Evolutionary conservation across 2,329 filamentous ascomycete species (phyloP).

Genomic region (Nigrospora sphaerica): DNA sequence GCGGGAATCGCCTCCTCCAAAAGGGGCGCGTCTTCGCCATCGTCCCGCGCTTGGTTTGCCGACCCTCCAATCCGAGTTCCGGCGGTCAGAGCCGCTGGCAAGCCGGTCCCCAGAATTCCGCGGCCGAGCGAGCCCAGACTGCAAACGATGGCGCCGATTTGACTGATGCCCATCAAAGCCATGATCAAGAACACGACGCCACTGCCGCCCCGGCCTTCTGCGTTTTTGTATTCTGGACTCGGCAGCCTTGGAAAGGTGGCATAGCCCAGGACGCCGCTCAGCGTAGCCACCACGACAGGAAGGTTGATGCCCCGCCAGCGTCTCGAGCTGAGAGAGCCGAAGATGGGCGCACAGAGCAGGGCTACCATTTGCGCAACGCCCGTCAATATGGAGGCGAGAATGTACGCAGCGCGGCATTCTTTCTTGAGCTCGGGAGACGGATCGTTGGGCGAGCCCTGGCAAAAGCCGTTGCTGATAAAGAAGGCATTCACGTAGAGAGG

Average conservation of each 20-base stretch:
- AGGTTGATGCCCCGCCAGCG: slow-evolving; percentile 59
- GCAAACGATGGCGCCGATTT: slow-evolving; percentile 95
- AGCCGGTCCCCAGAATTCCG: slow-evolving; percentile 59
- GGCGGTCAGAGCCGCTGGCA: slow-evolving; percentile 10
- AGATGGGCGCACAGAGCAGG: slow-evolving; percentile 75
- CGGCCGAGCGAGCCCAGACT: slow-evolving; percentile 82
- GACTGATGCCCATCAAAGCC: slow-evolving; percentile 77
- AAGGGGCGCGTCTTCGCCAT: slow-evolving; percentile 30
- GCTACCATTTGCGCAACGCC: slow-evolving; percentile 85
- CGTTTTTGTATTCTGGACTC: slow-evolving; percentile 65
- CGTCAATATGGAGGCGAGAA: slow-evolving; percentile 78
- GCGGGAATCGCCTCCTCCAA: slow-evolving; percentile 19
- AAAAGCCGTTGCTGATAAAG: slow-evolving; percentile 76
- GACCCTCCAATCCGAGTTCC: slow-evolving; percentile 6
- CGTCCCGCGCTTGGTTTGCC: slow-evolving; percentile 5
- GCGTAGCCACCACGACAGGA: slow-evolving; percentile 65
- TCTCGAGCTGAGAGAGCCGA: slow-evolving; percentile 72
- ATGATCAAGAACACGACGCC: slow-evolving; percentile 69
- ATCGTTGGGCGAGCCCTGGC: slow-evolving; percentile 58
- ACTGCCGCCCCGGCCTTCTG: slow-evolving; percentile 59
- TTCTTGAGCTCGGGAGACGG: slow-evolving; percentile 70
- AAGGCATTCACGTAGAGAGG: slow-evolving; percentile 89
- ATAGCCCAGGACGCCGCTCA: slow-evolving; percentile 74
- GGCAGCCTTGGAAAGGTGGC: slow-evolving; percentile 64
- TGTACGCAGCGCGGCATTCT: slow-evolving; percentile 79